Evolutionary conservation across 2,329 filamentous ascomycete genomes (phyloP).

Genomic region (Diaporthe sp.): DNA sequence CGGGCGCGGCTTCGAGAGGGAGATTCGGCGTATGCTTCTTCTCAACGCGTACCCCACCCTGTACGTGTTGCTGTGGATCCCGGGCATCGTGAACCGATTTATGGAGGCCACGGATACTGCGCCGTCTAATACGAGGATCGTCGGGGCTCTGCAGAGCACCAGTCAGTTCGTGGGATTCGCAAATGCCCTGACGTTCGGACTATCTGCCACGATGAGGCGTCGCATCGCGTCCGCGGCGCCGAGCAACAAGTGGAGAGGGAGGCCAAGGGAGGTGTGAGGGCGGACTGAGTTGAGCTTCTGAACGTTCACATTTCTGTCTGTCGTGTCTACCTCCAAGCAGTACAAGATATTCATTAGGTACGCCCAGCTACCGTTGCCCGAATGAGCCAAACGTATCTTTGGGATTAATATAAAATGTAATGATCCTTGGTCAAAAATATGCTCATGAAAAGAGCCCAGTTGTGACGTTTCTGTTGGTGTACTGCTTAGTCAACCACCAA

Average conservation of each 20-base stretch:
- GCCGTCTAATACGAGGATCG: conserved; percentile 26
- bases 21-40: conserved; percentile 51
- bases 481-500: neutral
- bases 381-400: neutral
- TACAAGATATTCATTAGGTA: neutral
- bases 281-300: neutral
- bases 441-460: too few relatives aligned
- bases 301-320: neutral
- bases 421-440: neutral
- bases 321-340: neutral
- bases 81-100: conserved; percentile 53
- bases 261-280: neutral
- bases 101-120: conserved; percentile 47
- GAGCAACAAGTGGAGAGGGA: neutral
- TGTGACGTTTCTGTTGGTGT: neutral
- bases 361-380: neutral
- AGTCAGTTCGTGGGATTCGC: conserved; percentile 55
- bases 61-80: conserved; percentile 55
- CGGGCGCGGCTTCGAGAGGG: conserved; percentile 43
- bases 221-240: neutral
- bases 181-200: conserved; percentile 55
- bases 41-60: conserved; percentile 55
- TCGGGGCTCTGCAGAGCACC: conserved; percentile 50
- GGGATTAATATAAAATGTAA: neutral
- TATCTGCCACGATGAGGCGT: conserved; percentile 35